Evolutionary conservation across 2,329 filamentous ascomycete species (phyloP).

Genomic region (Xylariaceae sp.): DNA sequence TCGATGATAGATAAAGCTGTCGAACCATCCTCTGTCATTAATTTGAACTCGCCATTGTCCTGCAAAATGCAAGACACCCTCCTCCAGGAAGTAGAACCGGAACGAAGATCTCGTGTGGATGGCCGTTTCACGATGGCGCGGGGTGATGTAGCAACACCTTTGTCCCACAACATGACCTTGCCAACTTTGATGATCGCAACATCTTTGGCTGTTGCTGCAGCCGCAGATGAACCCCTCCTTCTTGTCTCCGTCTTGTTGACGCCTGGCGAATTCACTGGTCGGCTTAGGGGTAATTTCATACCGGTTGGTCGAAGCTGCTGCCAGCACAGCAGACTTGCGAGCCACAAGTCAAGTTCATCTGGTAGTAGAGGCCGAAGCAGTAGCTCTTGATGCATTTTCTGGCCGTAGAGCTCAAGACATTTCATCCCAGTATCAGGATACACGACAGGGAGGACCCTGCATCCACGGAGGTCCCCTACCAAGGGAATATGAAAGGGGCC

Average conservation of each 20-base stretch:
- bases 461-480: conserved; percentile 71
- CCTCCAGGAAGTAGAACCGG: conserved; percentile 66
- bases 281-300: conserved; percentile 45
- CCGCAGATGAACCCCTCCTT: conserved; percentile 35
- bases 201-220: conserved; percentile 50
- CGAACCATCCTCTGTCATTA: conserved; percentile 82
- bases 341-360: conserved; percentile 72
- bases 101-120: conserved; percentile 52
- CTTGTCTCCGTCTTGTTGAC: conserved; percentile 39
- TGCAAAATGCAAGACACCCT: conserved; percentile 88
- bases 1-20: conserved; percentile 78
- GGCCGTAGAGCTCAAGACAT: conserved; percentile 52
- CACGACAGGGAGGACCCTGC: conserved; percentile 59
- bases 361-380: conserved; percentile 60
- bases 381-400: conserved; percentile 54
- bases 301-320: conserved; percentile 65
- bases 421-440: conserved; percentile 38
- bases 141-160: conserved; percentile 54
- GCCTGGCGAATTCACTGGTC: conserved; percentile 26
- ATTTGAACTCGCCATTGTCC: conserved; percentile 90
- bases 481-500: conserved; percentile 62
- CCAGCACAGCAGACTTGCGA: conserved; percentile 77
- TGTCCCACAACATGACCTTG: conserved; percentile 88
- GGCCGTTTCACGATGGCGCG: conserved; percentile 52
- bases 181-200: conserved; percentile 92